Percentiles rank a stretch among this genome's conserved stretches.
Evolutionary conservation across 2,329 filamentous ascomycete species (phyloP).

Genomic region (Ophiocordyceps camponoti-rufipedis): DNA sequence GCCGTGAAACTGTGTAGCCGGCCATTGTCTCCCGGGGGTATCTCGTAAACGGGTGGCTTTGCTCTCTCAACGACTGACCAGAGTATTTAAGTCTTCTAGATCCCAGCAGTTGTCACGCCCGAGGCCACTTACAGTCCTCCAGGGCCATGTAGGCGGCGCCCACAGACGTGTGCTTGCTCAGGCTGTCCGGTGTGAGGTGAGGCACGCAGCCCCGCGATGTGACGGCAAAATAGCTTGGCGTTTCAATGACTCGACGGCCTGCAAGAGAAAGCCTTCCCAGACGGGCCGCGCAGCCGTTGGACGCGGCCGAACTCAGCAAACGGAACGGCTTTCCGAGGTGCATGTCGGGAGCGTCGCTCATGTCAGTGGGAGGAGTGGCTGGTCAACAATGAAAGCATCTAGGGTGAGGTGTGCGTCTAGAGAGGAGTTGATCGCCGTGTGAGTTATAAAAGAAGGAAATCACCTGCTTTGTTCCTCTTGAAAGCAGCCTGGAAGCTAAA

Average conservation of each 20-base stretch:
- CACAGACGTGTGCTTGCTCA: slow-evolving; percentile 45
- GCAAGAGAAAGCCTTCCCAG: slow-evolving; percentile 47
- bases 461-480: no score
- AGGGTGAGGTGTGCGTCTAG: neutral
- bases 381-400: neutral
- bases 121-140: slow-evolving; percentile 63
- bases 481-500: neutral
- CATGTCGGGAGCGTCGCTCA: slow-evolving; percentile 4
- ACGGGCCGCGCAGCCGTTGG: slow-evolving; percentile 32
- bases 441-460: no score
- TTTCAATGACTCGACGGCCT: slow-evolving; percentile 49
- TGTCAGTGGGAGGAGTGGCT: neutral
- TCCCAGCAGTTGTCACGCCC: neutral
- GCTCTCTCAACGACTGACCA: slow-evolving; percentile 34
- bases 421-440: no score
- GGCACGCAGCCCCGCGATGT: slow-evolving; percentile 74
- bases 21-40: slow-evolving; percentile 20
- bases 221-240: slow-evolving; percentile 64
- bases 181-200: slow-evolving; percentile 75
- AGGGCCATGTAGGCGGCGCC: slow-evolving; percentile 61
- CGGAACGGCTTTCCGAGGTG: slow-evolving; percentile 20
- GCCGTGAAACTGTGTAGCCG: slow-evolving; percentile 63
- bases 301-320: slow-evolving; percentile 21
- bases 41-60: slow-evolving; percentile 29
- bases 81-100: neutral